Evolutionary conservation across 495 filamentous ascomycete genomes (phyloP).

Genomic region (Penicillium samsonianum): DNA sequence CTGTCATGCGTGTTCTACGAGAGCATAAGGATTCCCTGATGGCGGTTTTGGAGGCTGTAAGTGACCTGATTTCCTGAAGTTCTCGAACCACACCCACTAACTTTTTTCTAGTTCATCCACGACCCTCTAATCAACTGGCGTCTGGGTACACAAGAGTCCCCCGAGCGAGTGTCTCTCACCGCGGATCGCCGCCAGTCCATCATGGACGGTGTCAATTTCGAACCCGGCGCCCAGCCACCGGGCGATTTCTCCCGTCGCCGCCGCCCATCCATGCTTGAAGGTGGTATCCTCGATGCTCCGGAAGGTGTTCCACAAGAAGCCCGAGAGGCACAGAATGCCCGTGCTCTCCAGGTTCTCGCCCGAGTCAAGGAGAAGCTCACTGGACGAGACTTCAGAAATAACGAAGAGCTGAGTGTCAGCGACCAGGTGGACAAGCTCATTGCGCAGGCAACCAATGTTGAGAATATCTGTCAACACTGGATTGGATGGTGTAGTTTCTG

Average conservation of each 20-base stretch:
- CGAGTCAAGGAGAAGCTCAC: constrained; percentile 95
- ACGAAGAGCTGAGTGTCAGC: constrained; percentile 80
- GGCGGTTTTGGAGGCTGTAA: constrained; percentile 96
- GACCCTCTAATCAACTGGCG: constrained; percentile 98
- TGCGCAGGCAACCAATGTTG: constrained; percentile 90
- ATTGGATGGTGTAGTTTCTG: constrained; percentile 97
- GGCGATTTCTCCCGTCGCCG: constrained; percentile 50
- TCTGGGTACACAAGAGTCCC: constrained; percentile 81
- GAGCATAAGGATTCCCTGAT: constrained; percentile 98
- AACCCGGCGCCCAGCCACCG: constrained; percentile 42
- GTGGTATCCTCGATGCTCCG: constrained; percentile 50
- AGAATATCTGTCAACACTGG: constrained; percentile 98
- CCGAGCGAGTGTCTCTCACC: constrained; percentile 74
- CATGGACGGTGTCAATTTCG: constrained; percentile 62
- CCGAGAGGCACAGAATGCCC: constrained; percentile 85
- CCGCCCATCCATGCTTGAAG: constrained; percentile 53
- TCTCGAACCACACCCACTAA: constrained; percentile 26
- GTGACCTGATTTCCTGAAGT: constrained; percentile 34
- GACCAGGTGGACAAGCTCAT: constrained; percentile 92
- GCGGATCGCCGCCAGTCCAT: constrained; percentile 79
- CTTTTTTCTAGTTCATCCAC: constrained; percentile 79
- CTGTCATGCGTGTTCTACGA: constrained; percentile 94
- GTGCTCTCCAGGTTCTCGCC: constrained; percentile 87
- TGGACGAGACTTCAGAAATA: constrained; percentile 61
- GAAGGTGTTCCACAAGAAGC: constrained; percentile 54